phyloP scores from a whole-genome alignment of 2,329 filamentous ascomycete species.

The Cercospora sesami region DNA sequence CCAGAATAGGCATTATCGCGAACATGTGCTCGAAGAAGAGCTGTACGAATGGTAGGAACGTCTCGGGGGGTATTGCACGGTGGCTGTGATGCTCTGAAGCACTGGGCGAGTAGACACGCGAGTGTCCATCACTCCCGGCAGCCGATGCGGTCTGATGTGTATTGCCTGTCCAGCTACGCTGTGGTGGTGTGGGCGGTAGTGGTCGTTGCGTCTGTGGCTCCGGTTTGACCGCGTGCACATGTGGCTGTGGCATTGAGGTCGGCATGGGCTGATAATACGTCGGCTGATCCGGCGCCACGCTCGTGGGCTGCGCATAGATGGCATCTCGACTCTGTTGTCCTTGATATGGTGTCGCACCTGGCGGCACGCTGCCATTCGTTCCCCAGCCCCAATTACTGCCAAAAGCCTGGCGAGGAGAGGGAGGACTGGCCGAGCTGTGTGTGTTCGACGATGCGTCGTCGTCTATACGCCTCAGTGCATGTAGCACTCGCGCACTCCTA shows the following conservation, averaged over 20 bases:
- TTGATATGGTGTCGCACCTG: slow-evolving; percentile 17
- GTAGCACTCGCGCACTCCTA: slow-evolving; percentile 38
- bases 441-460: slow-evolving; percentile 29
- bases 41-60: slow-evolving; percentile 38
- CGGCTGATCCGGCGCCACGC: slow-evolving; percentile 30
- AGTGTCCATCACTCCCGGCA: slow-evolving; percentile 27
- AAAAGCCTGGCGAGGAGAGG: slow-evolving; percentile 31
- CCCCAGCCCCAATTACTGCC: slow-evolving; percentile 35
- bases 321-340: slow-evolving; percentile 11
- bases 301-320: slow-evolving; percentile 22
- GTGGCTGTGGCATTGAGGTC: slow-evolving; percentile 21
- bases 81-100: slow-evolving; percentile 26
- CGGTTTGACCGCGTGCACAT: slow-evolving; percentile 5
- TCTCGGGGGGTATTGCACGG: slow-evolving; percentile 30
- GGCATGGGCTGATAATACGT: slow-evolving; percentile 27
- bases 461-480: slow-evolving; percentile 39
- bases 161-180: slow-evolving; percentile 25
- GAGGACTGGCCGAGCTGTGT: slow-evolving; percentile 28
- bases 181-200: slow-evolving; percentile 16
- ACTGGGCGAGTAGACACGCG: slow-evolving; percentile 26
- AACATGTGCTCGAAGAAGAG: slow-evolving; percentile 42
- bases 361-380: slow-evolving; percentile 19
- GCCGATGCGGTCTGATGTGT: slow-evolving; percentile 23
- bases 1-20: slow-evolving; percentile 41
- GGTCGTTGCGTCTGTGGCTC: slow-evolving; percentile 19